These are phyloP conservation scores for Kodamaea restingae DNA, from an alignment of 805 yeast genomes.

Conservation along the genomic window DNA sequence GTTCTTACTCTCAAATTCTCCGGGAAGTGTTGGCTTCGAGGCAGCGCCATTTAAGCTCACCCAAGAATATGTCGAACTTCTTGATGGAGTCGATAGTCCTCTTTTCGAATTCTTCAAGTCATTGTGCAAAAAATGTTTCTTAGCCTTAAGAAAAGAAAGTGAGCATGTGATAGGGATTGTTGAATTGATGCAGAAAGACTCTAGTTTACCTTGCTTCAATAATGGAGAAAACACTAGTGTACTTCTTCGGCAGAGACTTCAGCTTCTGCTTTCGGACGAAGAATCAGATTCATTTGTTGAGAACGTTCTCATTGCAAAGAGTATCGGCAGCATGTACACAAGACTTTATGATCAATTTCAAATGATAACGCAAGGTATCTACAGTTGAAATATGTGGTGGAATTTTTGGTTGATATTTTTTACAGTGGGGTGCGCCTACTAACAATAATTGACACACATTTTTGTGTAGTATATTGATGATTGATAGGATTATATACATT, in stretches of 20 bases:
- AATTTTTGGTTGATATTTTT: no score
- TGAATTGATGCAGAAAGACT: constrained; percentile 90
- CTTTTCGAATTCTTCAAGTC: constrained; percentile 57
- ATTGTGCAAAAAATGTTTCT: constrained; percentile 70
- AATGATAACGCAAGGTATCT: constrained; percentile 91
- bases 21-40: constrained; percentile 96
- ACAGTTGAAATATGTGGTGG: constrained; percentile 41
- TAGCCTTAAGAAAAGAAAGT: constrained; percentile 64
- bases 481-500: no score
- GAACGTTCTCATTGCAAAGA: constrained; percentile 66
- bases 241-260: constrained; percentile 76
- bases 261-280: constrained; percentile 64
- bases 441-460: not conserved
- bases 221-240: constrained; percentile 82
- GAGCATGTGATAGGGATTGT: constrained; percentile 78
- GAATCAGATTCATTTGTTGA: constrained; percentile 81
- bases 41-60: constrained; percentile 96
- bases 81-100: constrained; percentile 73
- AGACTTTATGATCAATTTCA: constrained; percentile 94
- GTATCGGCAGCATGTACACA: constrained; percentile 85
- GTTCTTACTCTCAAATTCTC: constrained; percentile 85
- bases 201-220: constrained; percentile 85
- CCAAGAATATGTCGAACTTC: constrained; percentile 77
- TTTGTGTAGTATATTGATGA: not conserved
- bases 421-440: no score